Percentiles rank a stretch among this genome's conserved stretches.
Evolutionary conservation across 352 stramenopile species (phyloP).

Genomic region (Pythium vanterpoolii): DNA sequence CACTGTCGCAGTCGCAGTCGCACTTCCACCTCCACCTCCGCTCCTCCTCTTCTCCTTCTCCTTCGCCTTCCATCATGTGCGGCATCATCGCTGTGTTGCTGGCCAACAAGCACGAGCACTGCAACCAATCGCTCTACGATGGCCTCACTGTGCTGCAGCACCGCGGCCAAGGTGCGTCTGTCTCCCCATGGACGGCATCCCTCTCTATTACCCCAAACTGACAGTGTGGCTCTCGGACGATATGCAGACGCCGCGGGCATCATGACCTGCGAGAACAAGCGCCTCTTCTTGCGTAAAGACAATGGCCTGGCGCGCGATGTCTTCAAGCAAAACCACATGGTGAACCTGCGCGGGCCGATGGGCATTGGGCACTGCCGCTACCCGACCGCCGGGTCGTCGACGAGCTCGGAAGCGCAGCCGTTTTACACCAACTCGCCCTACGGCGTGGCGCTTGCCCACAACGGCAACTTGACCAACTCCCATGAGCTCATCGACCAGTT

Average conservation of each 20-base stretch:
- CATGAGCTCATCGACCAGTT: conserved; percentile 93
- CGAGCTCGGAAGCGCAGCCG: conserved; percentile 92
- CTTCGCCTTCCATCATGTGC: conserved; percentile 86
- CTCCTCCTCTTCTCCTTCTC: neutral
- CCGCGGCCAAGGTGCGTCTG: conserved; percentile 89
- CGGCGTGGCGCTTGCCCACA: conserved; percentile 96
- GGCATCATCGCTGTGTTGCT: conserved; percentile 97
- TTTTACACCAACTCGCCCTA: conserved; percentile 99
- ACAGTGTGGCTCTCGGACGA: neutral
- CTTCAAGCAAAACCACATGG: conserved; percentile 98
- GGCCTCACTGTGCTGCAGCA: conserved; percentile 98
- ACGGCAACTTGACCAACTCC: conserved; percentile 99
- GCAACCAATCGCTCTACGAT: conserved; percentile 95
- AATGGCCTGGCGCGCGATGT: conserved; percentile 98
- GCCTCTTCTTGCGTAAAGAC: conserved; percentile 97
- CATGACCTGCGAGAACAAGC: conserved; percentile 92
- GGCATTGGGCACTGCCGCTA: conserved; percentile 98
- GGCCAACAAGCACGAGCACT: conserved; percentile 93
- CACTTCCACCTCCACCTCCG: neutral
- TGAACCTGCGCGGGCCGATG: conserved; percentile 93
- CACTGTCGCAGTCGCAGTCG: neutral
- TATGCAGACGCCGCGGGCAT: conserved; percentile 90
- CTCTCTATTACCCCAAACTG: neutral
- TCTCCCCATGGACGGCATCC: neutral
- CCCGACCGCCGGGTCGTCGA: conserved; percentile 93